Conservation (phyloP, 2,329 filamentous ascomycete genomes). For the Ascocoryne sarcoides region DNA sequence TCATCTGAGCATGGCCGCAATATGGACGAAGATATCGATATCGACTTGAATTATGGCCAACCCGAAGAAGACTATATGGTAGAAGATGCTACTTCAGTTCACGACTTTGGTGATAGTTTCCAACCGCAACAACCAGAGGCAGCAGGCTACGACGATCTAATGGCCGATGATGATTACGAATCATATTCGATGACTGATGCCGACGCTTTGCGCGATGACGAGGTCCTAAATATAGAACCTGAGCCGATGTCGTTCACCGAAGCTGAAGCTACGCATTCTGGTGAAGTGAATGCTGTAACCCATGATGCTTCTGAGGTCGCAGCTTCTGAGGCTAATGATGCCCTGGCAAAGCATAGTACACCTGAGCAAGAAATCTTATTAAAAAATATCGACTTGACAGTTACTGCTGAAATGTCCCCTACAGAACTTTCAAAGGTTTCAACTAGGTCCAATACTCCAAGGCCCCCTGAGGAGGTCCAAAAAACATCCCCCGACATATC, state of each 20-base stretch:
- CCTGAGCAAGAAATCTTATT: no score
- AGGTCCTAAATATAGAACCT: slow-evolving; percentile 17
- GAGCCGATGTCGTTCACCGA: slow-evolving; percentile 15
- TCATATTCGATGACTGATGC: slow-evolving; percentile 32
- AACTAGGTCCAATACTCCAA: no score
- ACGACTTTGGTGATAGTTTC: slow-evolving; percentile 25
- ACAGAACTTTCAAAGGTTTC: no score
- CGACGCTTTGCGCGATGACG: slow-evolving; percentile 20
- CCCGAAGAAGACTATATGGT: slow-evolving; percentile 48
- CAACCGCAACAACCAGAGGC: slow-evolving; percentile 28
- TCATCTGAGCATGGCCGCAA: slow-evolving; percentile 36
- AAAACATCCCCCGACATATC: no score
- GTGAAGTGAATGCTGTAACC: background rate
- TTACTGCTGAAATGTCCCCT: no score
- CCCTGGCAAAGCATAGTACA: background rate
- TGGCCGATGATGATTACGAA: slow-evolving; percentile 34
- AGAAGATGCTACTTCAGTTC: slow-evolving; percentile 35
- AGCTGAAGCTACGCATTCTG: slow-evolving; percentile 1
- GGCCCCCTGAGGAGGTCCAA: no score
- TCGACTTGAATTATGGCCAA: slow-evolving; percentile 39
- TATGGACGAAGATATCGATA: slow-evolving; percentile 42
- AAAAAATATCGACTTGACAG: no score
- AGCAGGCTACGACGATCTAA: slow-evolving; percentile 37
- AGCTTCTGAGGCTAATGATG: background rate
- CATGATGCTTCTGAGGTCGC: background rate